A percentile compares a stretch with the other conserved stretches of the same genome.
Evolutionary conservation across 257 asterid genomes (phyloP).

Genomic region (Craterostigma plantagineum): DNA sequence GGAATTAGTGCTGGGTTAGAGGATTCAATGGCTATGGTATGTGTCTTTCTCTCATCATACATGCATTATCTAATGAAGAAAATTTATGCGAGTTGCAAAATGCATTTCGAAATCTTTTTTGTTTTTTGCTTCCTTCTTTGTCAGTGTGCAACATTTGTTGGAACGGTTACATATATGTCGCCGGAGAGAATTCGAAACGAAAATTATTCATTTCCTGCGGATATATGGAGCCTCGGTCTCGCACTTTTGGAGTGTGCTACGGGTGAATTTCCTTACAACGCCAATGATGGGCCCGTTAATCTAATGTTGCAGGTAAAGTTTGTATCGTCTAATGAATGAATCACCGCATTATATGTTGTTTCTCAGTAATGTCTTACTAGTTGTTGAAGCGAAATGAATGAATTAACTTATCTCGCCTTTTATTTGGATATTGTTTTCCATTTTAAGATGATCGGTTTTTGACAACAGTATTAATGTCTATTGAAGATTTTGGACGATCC

Average conservation of each 20-base stretch:
- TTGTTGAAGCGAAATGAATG: neutral
- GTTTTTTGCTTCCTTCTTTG: conserved; percentile 11
- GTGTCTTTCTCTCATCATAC: conserved; percentile 10
- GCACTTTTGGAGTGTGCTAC: conserved; percentile 98
- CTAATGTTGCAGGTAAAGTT: conserved; percentile 87
- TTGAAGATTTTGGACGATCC: conserved; percentile 88
- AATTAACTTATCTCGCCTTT: neutral
- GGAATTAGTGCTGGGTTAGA: conserved; percentile 97
- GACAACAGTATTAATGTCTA: neutral
- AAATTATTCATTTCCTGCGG: conserved; percentile 93
- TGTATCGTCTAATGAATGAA: conserved; percentile 1
- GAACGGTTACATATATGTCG: conserved; percentile 97
- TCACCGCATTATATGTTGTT: neutral
- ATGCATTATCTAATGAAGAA: neutral
- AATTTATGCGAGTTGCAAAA: neutral
- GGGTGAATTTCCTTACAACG: conserved; percentile 89
- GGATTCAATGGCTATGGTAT: conserved; percentile 95
- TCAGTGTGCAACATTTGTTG: conserved; percentile 98
- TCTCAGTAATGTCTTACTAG: no score
- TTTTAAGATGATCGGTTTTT: conserved; percentile 1
- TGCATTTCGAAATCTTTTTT: no score
- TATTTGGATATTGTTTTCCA: neutral
- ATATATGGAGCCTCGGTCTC: conserved; percentile 98
- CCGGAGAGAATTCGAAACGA: conserved; percentile 95
- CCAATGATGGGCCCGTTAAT: conserved; percentile 93